phyloP scores from a whole-genome alignment of 768 basidiomycete genomes.

The Russula sp. region DNA sequence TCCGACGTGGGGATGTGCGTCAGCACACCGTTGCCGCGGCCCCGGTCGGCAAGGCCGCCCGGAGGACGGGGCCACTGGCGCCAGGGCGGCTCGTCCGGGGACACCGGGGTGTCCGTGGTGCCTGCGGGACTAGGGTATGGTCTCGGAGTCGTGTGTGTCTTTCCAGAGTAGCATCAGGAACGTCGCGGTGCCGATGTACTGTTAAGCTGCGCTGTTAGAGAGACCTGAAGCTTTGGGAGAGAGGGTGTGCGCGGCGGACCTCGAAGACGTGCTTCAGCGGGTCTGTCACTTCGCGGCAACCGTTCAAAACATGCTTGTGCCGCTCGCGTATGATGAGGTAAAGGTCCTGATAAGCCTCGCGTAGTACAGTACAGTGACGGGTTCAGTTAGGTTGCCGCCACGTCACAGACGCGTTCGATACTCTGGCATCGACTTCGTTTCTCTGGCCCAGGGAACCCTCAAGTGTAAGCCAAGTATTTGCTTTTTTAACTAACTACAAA shows the following conservation, averaged over 20 bases:
- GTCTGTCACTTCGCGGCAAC: conserved; percentile 80
- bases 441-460: too few species aligned
- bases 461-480: too few species aligned
- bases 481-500: too few species aligned
- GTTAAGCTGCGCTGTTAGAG: neutral
- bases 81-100: conserved; percentile 44
- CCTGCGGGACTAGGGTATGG: neutral
- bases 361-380: conserved; percentile 38
- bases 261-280: conserved; percentile 89
- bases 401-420: too few species aligned
- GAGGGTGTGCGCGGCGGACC: conserved; percentile 35
- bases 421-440: too few species aligned
- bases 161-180: conserved; percentile 93
- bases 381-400: too few species aligned
- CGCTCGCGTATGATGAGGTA: conserved; percentile 84
- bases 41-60: conserved; percentile 85
- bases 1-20: conserved; percentile 81
- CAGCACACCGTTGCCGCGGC: conserved; percentile 91
- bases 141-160: conserved; percentile 43
- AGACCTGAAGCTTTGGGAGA: neutral
- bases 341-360: conserved; percentile 83
- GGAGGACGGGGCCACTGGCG: conserved; percentile 70
- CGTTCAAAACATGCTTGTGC: conserved; percentile 64
- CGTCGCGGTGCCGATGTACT: conserved; percentile 95
- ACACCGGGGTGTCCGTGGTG: neutral